Base-by-base conservation (phyloP, 345 rosid species). In the Eucalyptus rudis region DNA sequence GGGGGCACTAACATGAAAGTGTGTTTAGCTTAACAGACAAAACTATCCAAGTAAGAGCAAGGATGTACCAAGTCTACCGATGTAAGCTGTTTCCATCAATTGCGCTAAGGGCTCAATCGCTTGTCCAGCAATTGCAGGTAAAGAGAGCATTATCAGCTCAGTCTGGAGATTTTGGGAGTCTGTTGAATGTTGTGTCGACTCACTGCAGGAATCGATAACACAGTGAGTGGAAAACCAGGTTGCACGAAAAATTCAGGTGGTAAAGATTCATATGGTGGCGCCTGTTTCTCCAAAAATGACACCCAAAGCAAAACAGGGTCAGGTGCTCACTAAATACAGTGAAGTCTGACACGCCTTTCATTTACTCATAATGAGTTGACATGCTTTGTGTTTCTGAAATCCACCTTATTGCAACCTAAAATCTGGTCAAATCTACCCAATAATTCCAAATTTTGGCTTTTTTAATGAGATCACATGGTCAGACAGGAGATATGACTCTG, bases 1-100 rank as follows among this genome's bases (percentile, higher is more conserved):
- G 13, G 4, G 29, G 84, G 84, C 84, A 76, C 16, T 36, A 76
- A 76, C 47, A 40, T 76, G 84, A 76, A 11, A 76, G 29, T 22
- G 11, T 36, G 29, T 22, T 22, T 40, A 76, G 84, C 29, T 20
- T 76, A 11, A 76, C 47, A 76, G 47, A 76, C 29, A 20, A 76
- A 76, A 40, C 84, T 25, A 76, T 76, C 47, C 84, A 6, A 76
- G 84, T 76, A 40, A 76, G 84, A 22, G 84, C 45, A 49, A 85
- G 49, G 27, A 87, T 31, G 40, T 93, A 97, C 99, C 98, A 83
- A 96, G 91, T 94, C 98, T 93, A 79, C 99, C 99, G 90, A 98
- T 95, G 94, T 95, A 98, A 40, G 98, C 98, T 36, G 98, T 98
- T 93, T 98, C 99, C 98, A 98, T 95, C 89, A 97, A 93, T 90